Evolutionary conservation across 164 flowering plant genomes (phyloP), one percentile per base, ranked within the genome.

Genomic region (Aristolochia californica): DNA sequence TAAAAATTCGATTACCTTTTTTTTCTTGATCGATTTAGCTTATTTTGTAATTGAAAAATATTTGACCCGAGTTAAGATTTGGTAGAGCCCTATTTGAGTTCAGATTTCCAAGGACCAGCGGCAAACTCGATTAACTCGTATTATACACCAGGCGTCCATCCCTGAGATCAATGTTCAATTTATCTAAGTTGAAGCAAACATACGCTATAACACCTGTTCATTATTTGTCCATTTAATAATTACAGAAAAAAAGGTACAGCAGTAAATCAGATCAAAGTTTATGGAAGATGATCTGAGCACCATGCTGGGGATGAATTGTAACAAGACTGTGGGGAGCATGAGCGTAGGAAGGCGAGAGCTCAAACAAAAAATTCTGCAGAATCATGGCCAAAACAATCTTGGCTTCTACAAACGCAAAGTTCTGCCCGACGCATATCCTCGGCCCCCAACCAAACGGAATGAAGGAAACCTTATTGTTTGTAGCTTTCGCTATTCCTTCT

Each of bases 391-490:
- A 17, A 8, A 58, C 66, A 18, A 67, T 5, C 53, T 58, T 62
- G 2, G 70, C 70, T 58, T 62, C 66, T 8, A 58, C 30, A 58
- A 65, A 8, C 12, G 58, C 63, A 34, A 65, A 58, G 40, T 40
- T 45, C 56, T 65, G 68, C 24, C 68, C 68, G 17, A 65, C 21
- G 48, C 68, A 65, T 15, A 58, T 45, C 25, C 69, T 38, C 5
- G 68, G 68, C 1, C 72, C 72, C 58, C 65, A 56, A 22, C 72
- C 62, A 47, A 69, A 69, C 26, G 72, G 67, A 16, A 59, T 24
- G 48, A 59, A 68, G 0, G 52, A 40, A 0, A 30, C 13, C 34
- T 34, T 22, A 45, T 59, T 38, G 38, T 68, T 68, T 1, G 67
- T 9, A 1, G 67, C 72, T 49, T 68, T 64, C 1, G 64, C 55